Conservation (phyloP, 2,329 filamentous ascomycete genomes). For the Sclerotinia sclerotiorum region DNA sequence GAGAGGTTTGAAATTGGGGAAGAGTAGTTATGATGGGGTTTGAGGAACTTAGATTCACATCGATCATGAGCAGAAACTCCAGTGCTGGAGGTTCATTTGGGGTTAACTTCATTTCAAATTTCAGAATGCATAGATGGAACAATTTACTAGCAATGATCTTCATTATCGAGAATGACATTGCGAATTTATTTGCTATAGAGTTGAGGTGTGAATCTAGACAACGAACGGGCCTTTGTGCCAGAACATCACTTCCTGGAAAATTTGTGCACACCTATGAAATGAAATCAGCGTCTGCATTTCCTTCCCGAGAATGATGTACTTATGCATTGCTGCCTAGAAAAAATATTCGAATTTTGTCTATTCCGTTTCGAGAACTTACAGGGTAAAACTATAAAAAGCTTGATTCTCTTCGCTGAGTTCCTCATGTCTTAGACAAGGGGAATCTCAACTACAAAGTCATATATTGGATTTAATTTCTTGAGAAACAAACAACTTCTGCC, state of each 20-base stretch:
- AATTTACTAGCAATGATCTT: not conserved
- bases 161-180: not conserved
- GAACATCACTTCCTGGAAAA: not conserved
- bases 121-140: not conserved
- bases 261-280: not conserved
- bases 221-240: not conserved
- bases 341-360: not conserved
- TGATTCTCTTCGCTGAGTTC: not conserved
- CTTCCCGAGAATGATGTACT: not conserved
- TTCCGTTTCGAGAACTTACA: not conserved
- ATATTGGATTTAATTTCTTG: rapidly evolving
- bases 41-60: not conserved
- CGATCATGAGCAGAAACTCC: not conserved
- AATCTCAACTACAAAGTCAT: not conserved
- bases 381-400: not conserved
- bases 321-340: not conserved
- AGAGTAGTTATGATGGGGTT: not conserved
- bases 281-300: rapidly evolving
- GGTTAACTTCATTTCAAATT: not conserved
- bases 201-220: too few species aligned
- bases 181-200: too few species aligned
- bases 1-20: not conserved
- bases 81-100: not conserved
- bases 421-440: not conserved
- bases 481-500: not conserved